Percentiles rank a stretch among this genome's conserved stretches.
phyloP scores from a whole-genome alignment of 192 early-diverging fungal species.

The Backusella morwellensis region DNA sequence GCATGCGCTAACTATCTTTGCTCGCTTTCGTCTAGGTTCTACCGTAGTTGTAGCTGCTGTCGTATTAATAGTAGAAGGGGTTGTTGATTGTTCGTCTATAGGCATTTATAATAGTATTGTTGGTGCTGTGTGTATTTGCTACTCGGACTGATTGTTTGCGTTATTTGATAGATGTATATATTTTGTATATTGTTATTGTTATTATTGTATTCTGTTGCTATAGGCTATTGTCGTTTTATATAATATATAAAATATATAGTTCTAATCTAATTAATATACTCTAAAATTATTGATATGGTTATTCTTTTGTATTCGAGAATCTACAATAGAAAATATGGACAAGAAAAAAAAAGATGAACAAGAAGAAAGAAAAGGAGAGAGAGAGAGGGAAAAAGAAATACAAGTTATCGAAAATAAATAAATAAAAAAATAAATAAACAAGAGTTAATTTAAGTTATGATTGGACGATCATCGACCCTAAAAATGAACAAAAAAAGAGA shows the following conservation, averaged over 20 bases:
- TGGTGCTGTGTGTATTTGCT: background rate
- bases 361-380: background rate
- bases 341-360: background rate
- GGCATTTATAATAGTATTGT: background rate
- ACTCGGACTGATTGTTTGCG: background rate
- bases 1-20: constrained; percentile 41
- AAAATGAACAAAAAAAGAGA: background rate
- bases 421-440: constrained; percentile 1
- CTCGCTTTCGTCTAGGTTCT: constrained; percentile 35
- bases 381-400: constrained; percentile 10
- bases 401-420: background rate
- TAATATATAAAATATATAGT: background rate
- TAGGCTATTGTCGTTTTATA: background rate
- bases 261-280: background rate
- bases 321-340: background rate
- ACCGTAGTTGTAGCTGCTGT: background rate
- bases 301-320: background rate
- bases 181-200: background rate
- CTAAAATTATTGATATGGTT: background rate
- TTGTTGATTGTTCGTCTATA: background rate
- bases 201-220: background rate
- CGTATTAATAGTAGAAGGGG: background rate
- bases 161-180: background rate
- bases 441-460: background rate
- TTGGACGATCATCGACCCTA: constrained; percentile 5